Percentiles rank a stretch among this genome's conserved stretches.
Conservation (phyloP, 106 monocot species). For the Dendrobium catenatum region DNA sequence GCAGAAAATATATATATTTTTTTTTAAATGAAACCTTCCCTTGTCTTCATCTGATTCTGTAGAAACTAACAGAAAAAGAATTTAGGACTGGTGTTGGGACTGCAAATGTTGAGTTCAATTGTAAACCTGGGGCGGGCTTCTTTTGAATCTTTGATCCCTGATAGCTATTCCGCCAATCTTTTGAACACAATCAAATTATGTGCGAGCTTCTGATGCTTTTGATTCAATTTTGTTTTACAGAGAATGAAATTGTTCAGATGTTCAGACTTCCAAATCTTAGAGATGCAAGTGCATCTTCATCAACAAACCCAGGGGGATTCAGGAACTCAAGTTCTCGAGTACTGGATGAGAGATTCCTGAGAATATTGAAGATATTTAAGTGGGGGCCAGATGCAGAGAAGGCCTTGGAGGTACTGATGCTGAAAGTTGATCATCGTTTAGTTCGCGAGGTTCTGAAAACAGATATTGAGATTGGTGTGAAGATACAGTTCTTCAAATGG, state of each 20-base stretch:
- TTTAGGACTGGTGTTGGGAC: too few relatives aligned
- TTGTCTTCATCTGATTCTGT: too few relatives aligned
- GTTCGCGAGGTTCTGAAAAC: constrained; percentile 59
- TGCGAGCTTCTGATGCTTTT: neutral
- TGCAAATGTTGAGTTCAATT: neutral
- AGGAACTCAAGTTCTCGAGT: constrained; percentile 20
- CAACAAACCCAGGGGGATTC: neutral
- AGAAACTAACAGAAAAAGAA: too few relatives aligned
- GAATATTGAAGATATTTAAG: constrained; percentile 93
- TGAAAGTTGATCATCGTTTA: constrained; percentile 74
- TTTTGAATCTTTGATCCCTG: neutral
- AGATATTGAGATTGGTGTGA: constrained; percentile 54
- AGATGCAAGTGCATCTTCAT: neutral
- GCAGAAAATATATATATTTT: too few relatives aligned
- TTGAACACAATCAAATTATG: neutral
- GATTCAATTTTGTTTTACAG: constrained; percentile 23
- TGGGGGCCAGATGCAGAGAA: constrained; percentile 97
- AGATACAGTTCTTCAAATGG: constrained; percentile 86
- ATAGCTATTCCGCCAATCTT: too few relatives aligned
- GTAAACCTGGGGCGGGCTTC: neutral
- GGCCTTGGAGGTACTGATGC: constrained; percentile 83
- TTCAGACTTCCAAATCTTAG: constrained; percentile 48
- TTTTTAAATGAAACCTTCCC: neutral
- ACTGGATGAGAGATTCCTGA: constrained; percentile 72
- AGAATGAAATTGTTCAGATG: constrained; percentile 93